Evolutionary conservation across 1,139 yeast genomes (phyloP).

Genomic region (Taphrina pruni): DNA sequence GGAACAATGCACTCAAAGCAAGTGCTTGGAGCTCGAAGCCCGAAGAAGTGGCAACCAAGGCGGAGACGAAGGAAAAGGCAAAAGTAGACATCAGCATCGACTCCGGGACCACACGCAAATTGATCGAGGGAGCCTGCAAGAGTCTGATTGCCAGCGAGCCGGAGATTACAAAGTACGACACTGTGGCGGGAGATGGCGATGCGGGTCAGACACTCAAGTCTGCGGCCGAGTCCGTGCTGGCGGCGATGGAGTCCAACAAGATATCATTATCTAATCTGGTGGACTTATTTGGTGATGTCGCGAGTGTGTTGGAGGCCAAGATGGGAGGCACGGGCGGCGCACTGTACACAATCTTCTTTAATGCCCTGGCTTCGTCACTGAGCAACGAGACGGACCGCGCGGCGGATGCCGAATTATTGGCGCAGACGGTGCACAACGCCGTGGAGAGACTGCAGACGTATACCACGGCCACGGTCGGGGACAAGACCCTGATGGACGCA

Average conservation of each 20-base stretch:
- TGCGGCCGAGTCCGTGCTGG: slow-evolving; percentile 76
- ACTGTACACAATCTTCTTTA: slow-evolving; percentile 78
- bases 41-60: slow-evolving; percentile 18
- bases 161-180: slow-evolving; percentile 79
- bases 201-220: slow-evolving; percentile 75
- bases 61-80: slow-evolving; percentile 22
- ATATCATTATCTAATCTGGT: slow-evolving; percentile 60
- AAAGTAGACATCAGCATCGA: slow-evolving; percentile 19
- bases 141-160: slow-evolving; percentile 64
- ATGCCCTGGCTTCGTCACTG: slow-evolving; percentile 66
- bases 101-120: slow-evolving; percentile 11
- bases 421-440: slow-evolving; percentile 59
- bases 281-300: slow-evolving; percentile 61
- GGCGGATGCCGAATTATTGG: slow-evolving; percentile 54
- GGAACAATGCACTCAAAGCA: slow-evolving; percentile 49
- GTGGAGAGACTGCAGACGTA: slow-evolving; percentile 71
- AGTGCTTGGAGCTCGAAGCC: slow-evolving; percentile 6
- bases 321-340: slow-evolving; percentile 99
- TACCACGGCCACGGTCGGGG: slow-evolving; percentile 89
- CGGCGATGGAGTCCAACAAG: slow-evolving; percentile 57
- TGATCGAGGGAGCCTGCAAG: slow-evolving; percentile 34
- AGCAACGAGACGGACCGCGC: slow-evolving; percentile 48
- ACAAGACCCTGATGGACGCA: slow-evolving; percentile 86
- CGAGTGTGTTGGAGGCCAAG: slow-evolving; percentile 79
- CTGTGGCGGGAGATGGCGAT: slow-evolving; percentile 95